These are phyloP conservation scores for Kodamaea kakaduensis DNA, from an alignment of 805 yeast genomes.

Conservation along the genomic window DNA sequence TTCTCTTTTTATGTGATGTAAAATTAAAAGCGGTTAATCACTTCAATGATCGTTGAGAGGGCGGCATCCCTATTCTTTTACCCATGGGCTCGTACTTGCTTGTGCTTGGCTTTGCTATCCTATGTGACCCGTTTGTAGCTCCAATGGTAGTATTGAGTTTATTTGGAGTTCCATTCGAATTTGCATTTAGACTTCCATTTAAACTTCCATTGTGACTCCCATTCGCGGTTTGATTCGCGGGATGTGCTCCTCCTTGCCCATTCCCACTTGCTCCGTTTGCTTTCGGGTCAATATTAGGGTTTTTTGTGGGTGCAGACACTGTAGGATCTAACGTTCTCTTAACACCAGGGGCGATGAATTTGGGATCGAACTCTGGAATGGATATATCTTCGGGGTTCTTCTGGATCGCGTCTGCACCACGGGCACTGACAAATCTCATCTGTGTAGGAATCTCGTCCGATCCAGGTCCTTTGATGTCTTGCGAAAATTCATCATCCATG, in stretches of 20 bases:
- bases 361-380: constrained; percentile 52
- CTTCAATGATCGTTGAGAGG: constrained; percentile 21
- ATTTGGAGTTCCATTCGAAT: no score
- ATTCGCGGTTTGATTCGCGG: no score
- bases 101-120: not conserved
- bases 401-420: constrained; percentile 56
- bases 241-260: no score
- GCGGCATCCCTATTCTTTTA: constrained; percentile 36
- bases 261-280: no score
- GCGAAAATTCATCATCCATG: constrained; percentile 14
- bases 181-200: no score
- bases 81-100: constrained; percentile 15
- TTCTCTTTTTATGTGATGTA: no score
- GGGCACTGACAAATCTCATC: constrained; percentile 56
- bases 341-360: constrained; percentile 50
- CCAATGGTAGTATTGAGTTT: no score
- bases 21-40: no score
- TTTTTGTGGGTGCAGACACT: constrained; percentile 42
- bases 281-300: constrained; percentile 6
- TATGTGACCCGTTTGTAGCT: no score
- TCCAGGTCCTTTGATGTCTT: constrained; percentile 4
- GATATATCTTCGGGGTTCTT: constrained; percentile 35
- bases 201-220: no score
- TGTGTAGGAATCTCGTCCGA: constrained; percentile 10
- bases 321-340: constrained; percentile 59